Base-by-base conservation (phyloP, 202 grass and related monocot species). In the Bolboschoenoplectus hybrid region DNA sequence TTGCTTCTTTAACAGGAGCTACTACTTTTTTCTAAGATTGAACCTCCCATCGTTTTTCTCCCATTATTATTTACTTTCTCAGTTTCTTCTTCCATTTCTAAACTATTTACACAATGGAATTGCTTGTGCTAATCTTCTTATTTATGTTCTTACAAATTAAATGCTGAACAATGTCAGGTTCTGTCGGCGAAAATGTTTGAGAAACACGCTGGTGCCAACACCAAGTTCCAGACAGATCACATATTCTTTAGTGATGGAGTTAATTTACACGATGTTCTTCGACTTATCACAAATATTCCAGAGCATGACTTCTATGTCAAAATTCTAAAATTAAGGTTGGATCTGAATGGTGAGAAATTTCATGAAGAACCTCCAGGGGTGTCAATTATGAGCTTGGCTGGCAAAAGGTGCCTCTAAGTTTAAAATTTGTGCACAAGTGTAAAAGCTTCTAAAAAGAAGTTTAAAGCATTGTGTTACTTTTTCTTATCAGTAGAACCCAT, bases 171-270 rank as follows among this genome's bases (percentile, higher is more conserved):
- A 38, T 78, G 60, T 52, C 51, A 93, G 93, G 84, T 60, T 41
- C 61, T 90, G 74, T 84, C 86, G n/a, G 91, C 81, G 55, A 40
- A 86, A 68, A 65, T 89, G 63, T 96, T 96, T 67, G 91, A 93
- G 91, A 90, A 84, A 88, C 86, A 91, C 86, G 88, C 85, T 51
- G 85, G 86, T 45, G 82, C 10, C 38, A 13, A 32, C 10, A 79
- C 86, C 53, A 85, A 80, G 17, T 91, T 90, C 60, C 91, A 87
- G 78, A 93, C 88, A 74, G 66, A 71, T 13, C 71, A 89, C 86
- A 90, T 96, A 70, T 91, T 87, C 71, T 87, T 96, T 58, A 38
- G 65, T 60, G 93, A 84, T 78, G 89, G 67, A 52, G 82, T 52
- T 17, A 91, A 75, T 65, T 82, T 93, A 35, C 87, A 96, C 84